Evolutionary conservation across 108 stramenopile species (phyloP).

Genomic region (Cyclotella cryptica): DNA sequence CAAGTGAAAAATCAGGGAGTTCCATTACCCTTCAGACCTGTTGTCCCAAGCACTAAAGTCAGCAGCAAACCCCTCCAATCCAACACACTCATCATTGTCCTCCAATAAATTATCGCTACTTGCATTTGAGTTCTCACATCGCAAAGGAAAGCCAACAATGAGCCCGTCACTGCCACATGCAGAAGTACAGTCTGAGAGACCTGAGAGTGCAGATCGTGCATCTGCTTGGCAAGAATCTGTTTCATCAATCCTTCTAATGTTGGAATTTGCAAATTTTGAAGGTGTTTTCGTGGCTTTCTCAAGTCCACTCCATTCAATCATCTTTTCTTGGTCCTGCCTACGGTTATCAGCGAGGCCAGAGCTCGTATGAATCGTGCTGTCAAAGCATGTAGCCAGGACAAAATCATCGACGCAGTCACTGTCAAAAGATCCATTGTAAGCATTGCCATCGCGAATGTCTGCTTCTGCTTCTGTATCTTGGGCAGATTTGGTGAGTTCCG

Average conservation of each 20-base stretch:
- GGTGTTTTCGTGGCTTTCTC: not conserved
- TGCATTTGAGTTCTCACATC: not conserved
- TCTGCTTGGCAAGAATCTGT: not conserved
- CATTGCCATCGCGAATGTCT: not conserved
- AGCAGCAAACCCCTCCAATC: not conserved
- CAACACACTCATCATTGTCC: not conserved
- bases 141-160: not conserved
- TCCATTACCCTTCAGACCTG: not conserved
- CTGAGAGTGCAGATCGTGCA: not conserved
- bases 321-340: not conserved
- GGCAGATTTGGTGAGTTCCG: not conserved
- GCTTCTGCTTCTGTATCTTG: not conserved
- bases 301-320: not conserved
- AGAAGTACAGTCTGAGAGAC: conserved; percentile 4
- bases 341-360: too few species aligned
- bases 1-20: too few species aligned
- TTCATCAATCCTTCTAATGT: not conserved
- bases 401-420: not conserved
- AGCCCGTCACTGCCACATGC: conserved; percentile 6
- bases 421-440: not conserved
- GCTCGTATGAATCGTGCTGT: too few species aligned
- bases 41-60: conserved; percentile 18
- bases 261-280: not conserved
- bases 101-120: too few species aligned
- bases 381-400: not conserved